phyloP scores from a whole-genome alignment of 768 basidiomycete genomes.

The Tylopilus vinaceipallidus region DNA sequence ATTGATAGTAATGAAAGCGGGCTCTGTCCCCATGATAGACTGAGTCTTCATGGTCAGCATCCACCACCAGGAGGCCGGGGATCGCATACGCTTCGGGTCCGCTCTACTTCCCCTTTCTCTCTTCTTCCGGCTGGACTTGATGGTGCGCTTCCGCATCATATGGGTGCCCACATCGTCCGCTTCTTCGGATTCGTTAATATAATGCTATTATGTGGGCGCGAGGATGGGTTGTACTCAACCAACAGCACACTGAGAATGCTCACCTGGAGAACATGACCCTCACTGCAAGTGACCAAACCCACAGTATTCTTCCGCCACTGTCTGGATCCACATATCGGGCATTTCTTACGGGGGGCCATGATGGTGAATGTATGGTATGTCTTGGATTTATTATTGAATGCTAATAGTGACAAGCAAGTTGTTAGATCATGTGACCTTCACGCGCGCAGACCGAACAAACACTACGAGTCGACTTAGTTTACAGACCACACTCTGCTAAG shows the following conservation, averaged over 20 bases:
- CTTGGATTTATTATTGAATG: too few relatives aligned
- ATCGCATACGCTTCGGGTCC: slow-evolving; percentile 55
- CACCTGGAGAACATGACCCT: slow-evolving; percentile 90
- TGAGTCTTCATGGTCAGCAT: slow-evolving; percentile 30
- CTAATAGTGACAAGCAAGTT: too few relatives aligned
- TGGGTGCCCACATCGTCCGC: slow-evolving; percentile 62
- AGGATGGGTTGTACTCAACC: background rate
- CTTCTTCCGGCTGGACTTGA: slow-evolving; percentile 58
- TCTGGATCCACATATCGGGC: slow-evolving; percentile 77
- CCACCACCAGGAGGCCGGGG: background rate
- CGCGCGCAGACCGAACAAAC: too few relatives aligned
- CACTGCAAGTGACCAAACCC: slow-evolving; percentile 82
- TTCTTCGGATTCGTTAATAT: slow-evolving; percentile 77
- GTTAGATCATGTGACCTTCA: slow-evolving; percentile 16
- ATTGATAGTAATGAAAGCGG: slow-evolving; percentile 79
- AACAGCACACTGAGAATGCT: slow-evolving; percentile 11
- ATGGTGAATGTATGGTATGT: too few relatives aligned
- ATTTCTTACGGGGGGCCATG: slow-evolving; percentile 63
- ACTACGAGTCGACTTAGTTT: too few relatives aligned
- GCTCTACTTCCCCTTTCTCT: slow-evolving; percentile 48
- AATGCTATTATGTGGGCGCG: slow-evolving; percentile 50
- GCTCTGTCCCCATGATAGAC: slow-evolving; percentile 84
- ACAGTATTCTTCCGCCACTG: slow-evolving; percentile 87
- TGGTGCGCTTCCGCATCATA: slow-evolving; percentile 58
- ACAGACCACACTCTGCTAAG: too few relatives aligned